These are phyloP conservation scores for Erodium moschatum DNA, from an alignment of 441 rosid species.

Conservation along the genomic window DNA sequence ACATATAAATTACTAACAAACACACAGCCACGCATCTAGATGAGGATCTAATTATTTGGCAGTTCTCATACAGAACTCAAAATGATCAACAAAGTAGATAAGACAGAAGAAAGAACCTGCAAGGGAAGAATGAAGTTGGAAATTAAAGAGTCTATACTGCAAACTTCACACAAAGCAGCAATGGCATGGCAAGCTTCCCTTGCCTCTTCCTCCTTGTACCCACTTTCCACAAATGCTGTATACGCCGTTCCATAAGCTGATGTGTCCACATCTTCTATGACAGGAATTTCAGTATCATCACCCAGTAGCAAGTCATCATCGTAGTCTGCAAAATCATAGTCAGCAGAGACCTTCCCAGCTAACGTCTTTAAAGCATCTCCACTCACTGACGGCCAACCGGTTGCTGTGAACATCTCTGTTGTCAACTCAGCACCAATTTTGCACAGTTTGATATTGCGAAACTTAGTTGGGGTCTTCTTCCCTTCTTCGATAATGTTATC, in stretches of 20 bases:
- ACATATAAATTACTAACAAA: too few relatives aligned
- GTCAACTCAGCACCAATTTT: slow-evolving; percentile 47
- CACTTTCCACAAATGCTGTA: slow-evolving; percentile 31
- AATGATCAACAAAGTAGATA: slow-evolving; percentile 13
- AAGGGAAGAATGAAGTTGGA: slow-evolving; percentile 89
- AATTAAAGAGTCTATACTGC: slow-evolving; percentile 80
- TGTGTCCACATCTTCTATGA: slow-evolving; percentile 29
- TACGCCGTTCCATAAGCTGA: slow-evolving; percentile 52
- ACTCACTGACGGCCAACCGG: slow-evolving; percentile 82
- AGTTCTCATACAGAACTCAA: not conserved
- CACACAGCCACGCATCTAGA: not conserved
- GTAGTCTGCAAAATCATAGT: slow-evolving; percentile 38
- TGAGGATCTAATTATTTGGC: not conserved
- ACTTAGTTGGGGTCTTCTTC: slow-evolving; percentile 62
- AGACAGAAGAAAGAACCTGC: slow-evolving; percentile 49
- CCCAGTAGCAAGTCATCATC: slow-evolving; percentile 29
- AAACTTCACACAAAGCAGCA: slow-evolving; percentile 76
- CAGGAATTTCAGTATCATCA: slow-evolving; percentile 24
- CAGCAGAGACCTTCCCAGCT: slow-evolving; percentile 74
- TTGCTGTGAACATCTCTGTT: slow-evolving; percentile 59
- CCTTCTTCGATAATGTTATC: slow-evolving; percentile 81
- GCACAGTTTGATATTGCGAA: slow-evolving; percentile 47
- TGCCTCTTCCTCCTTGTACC: slow-evolving; percentile 38
- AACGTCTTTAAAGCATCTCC: slow-evolving; percentile 67
- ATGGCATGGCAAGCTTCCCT: slow-evolving; percentile 88